A percentile compares a stretch with the other conserved stretches of the same genome.
phyloP scores from a whole-genome alignment of 805 yeast genomes.

The Millerago galiae region DNA sequence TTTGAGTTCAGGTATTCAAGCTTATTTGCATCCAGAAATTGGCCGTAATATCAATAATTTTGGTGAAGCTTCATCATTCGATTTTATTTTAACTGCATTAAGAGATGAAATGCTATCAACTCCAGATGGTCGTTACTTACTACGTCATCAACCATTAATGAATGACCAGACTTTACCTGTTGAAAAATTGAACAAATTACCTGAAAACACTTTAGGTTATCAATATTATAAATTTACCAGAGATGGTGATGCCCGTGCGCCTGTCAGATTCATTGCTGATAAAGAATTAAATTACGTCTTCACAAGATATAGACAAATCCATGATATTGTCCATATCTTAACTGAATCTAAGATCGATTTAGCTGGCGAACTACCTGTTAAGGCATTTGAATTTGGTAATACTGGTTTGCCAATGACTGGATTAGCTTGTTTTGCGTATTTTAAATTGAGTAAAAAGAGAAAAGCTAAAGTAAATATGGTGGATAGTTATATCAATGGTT shows the following conservation, averaged over 20 bases:
- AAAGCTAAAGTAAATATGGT: slow-evolving; percentile 46
- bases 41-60: slow-evolving; percentile 72
- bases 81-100: slow-evolving; percentile 53
- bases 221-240: slow-evolving; percentile 85
- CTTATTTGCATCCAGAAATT: slow-evolving; percentile 69
- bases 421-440: slow-evolving; percentile 80
- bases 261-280: slow-evolving; percentile 82
- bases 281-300: slow-evolving; percentile 89
- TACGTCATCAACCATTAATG: slow-evolving; percentile 77
- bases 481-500: slow-evolving; percentile 69
- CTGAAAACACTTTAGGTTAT: slow-evolving; percentile 67
- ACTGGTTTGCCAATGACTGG: slow-evolving; percentile 95
- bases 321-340: slow-evolving; percentile 91
- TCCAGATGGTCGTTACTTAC: slow-evolving; percentile 67
- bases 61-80: slow-evolving; percentile 87
- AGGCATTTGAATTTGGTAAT: slow-evolving; percentile 87
- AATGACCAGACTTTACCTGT: slow-evolving; percentile 66
- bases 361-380: slow-evolving; percentile 95
- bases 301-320: slow-evolving; percentile 93
- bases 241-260: slow-evolving; percentile 87
- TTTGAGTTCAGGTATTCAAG: slow-evolving; percentile 69
- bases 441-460: slow-evolving; percentile 59
- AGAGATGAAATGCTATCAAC: slow-evolving; percentile 72
- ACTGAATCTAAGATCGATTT: slow-evolving; percentile 85
- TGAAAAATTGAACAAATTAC: slow-evolving; percentile 50